phyloP scores from a whole-genome alignment of 1,139 yeast genomes.

The Saccharomyces hybrid region DNA sequence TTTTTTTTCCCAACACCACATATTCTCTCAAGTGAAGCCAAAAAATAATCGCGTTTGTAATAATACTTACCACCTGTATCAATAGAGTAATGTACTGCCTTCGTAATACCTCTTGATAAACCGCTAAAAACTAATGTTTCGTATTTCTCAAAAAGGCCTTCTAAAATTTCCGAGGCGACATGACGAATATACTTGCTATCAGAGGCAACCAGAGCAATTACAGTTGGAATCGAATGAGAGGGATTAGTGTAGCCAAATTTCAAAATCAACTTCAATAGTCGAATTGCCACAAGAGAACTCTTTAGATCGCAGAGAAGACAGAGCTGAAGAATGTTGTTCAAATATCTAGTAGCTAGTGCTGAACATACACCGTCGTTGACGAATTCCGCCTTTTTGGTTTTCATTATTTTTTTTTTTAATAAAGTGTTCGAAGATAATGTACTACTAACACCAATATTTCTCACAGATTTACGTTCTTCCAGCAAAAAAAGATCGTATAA shows the following conservation, averaged over 20 bases:
- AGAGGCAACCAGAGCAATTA: conserved; percentile 63
- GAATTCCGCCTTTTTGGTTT: conserved; percentile 33
- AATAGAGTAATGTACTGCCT: conserved; percentile 43
- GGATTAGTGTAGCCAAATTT: conserved; percentile 71
- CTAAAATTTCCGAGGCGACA: conserved; percentile 48
- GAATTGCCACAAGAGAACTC: conserved; percentile 43
- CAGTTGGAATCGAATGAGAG: conserved; percentile 55
- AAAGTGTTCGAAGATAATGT: conserved; percentile 16
- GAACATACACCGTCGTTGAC: conserved; percentile 63
- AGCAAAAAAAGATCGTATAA: conserved; percentile 46
- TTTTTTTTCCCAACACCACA: conserved; percentile 16
- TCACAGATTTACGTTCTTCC: conserved; percentile 44
- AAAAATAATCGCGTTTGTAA: conserved; percentile 22
- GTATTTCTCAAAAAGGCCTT: conserved; percentile 51
- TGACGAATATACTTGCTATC: conserved; percentile 37
- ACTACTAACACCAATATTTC: conserved; percentile 33
- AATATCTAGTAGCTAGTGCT: conserved; percentile 58
- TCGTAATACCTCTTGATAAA: conserved; percentile 55
- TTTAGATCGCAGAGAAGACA: conserved; percentile 43
- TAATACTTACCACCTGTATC: conserved; percentile 8
- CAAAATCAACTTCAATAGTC: conserved; percentile 48
- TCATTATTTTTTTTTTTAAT: conserved; percentile 29
- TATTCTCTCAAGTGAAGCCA: conserved; percentile 14
- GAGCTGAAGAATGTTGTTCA: conserved; percentile 40
- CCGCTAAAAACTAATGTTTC: conserved; percentile 63